Percentiles rank a stretch among this genome's conserved stretches.
Conservation (phyloP, 805 yeast genomes). For the Jamesozyma jinghongensis region DNA sequence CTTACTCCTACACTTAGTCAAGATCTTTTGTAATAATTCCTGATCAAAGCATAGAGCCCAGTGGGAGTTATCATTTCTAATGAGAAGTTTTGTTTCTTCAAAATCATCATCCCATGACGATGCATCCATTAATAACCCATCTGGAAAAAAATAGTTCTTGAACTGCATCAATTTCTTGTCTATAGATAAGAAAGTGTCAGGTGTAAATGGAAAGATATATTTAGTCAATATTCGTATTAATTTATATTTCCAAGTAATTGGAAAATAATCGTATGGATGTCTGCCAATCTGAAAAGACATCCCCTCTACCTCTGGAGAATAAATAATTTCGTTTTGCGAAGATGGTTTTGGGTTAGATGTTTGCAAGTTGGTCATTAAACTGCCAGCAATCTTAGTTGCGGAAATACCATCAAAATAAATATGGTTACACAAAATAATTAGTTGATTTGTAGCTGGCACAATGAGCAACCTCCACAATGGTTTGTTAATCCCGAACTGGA, state of each 20-base stretch:
- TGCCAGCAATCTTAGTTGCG: conserved; percentile 15
- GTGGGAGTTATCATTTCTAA: conserved; percentile 19
- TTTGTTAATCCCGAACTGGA: conserved; percentile 9
- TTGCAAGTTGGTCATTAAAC: conserved; percentile 9
- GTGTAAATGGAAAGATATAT: conserved; percentile 8
- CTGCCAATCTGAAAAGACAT: background rate
- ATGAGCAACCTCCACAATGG: conserved; percentile 25
- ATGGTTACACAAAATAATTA: conserved; percentile 20
- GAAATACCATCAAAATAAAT: conserved; percentile 25
- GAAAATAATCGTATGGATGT: conserved; percentile 20
- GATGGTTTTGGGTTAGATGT: background rate
- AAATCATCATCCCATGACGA: conserved; percentile 2
- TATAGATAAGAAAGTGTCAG: conserved; percentile 6
- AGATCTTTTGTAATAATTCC: conserved; percentile 7
- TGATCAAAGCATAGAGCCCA: conserved; percentile 10
- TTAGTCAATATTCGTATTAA: conserved; percentile 9
- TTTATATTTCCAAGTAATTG: conserved; percentile 13
- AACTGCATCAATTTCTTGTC: conserved; percentile 13
- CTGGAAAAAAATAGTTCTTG: conserved; percentile 7
- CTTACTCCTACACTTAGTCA: conserved; percentile 15
- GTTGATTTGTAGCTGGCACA: conserved; percentile 8
- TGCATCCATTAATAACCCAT: conserved; percentile 1
- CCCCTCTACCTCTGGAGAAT: background rate
- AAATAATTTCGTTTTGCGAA: background rate
- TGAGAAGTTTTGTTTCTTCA: background rate